Base-by-base conservation (phyloP, 2,329 filamentous ascomycete genomes). In the Moelleriella libera region DNA sequence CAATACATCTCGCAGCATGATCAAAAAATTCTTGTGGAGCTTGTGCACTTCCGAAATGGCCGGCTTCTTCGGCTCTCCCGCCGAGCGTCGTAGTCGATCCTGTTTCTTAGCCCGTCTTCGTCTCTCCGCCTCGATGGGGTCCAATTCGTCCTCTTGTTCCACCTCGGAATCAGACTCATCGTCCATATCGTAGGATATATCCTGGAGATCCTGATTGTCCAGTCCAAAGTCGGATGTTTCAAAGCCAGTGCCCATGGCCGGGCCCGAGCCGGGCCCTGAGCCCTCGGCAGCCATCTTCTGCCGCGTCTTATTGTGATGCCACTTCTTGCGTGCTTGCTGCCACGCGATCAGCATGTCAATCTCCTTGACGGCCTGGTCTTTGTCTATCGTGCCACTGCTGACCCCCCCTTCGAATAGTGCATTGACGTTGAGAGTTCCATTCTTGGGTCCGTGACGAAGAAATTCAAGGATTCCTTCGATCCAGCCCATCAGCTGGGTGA, bases 281-380 rank as follows among this genome's bases (percentile, higher is more conserved):
- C 72, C 71, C 58, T 90, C 88, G 2, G 88, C 88, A 0, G 92
- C 92, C 92, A 98, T 97, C 74, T 98, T 98, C 69, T 97, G 92
- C 47, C 89, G 74, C 7, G 92, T 98, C 74, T 98, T 98, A 67
- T 94, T 88, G 51, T 90, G 82, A 62, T 98, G 92, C 92, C 92
- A 98, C 68, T 90, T 90, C 74, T 98, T 97, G 48, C 92, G 75
- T 41, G 87, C 86, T 61, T 89, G 87, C 64, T 98, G 92, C 92
- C 92, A 98, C 44, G 82, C 74, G 55, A 98, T 92, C 45, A 98
- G 72, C 31, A 76, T 70, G 58, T 97, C 80, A 58, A 97, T 89
- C 67, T 98, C 92, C 3, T 68, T 68, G 7, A 89, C 79, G 0
- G 85, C 85, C 53, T 79, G 78, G 2, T 76, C 71, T 60, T 82